Conservation (phyloP, 2,329 filamentous ascomycete genomes). For the Penicillium sp. region DNA sequence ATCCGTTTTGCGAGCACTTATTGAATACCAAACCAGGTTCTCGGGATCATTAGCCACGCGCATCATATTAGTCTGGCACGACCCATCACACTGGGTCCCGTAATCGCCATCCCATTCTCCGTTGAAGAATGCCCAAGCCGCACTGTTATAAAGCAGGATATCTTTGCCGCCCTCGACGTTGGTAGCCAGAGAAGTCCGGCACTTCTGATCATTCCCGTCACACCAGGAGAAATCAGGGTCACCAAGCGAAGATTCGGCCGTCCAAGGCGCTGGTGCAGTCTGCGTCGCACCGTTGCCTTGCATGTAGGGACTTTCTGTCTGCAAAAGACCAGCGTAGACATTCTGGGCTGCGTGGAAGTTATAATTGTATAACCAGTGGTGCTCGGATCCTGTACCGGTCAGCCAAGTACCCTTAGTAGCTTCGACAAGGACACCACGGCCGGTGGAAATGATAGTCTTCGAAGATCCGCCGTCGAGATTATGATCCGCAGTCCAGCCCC, state of each 20-base stretch:
- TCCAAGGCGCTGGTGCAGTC: constrained; percentile 33
- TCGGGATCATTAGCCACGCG: constrained; percentile 14
- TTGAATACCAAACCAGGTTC: constrained; percentile 25
- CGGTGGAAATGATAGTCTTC: constrained; percentile 65
- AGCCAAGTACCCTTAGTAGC: constrained; percentile 59
- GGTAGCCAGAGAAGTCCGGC: constrained; percentile 42
- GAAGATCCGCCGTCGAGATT: constrained; percentile 31
- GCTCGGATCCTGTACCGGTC: constrained; percentile 68
- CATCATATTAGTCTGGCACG: constrained; percentile 44
- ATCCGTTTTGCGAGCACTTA: constrained; percentile 37
- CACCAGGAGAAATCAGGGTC: constrained; percentile 36
- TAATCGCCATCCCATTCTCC: constrained; percentile 34
- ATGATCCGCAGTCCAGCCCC: constrained; percentile 40
- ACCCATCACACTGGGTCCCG: constrained; percentile 11
- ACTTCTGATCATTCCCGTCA: constrained; percentile 33
- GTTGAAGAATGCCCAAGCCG: constrained; percentile 48
- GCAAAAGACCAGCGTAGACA: constrained; percentile 57
- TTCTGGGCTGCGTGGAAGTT: constrained; percentile 65
- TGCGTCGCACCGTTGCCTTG: constrained; percentile 51
- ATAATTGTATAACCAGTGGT: constrained; percentile 72
- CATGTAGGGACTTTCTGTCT: constrained; percentile 74
- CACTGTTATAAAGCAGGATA: constrained; percentile 44
- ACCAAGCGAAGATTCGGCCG: constrained; percentile 19
- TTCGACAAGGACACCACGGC: constrained; percentile 57
- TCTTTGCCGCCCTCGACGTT: constrained; percentile 33